Conservation (phyloP, 2,329 filamentous ascomycete genomes). For the Macrophomina pseudophaseolina region DNA sequence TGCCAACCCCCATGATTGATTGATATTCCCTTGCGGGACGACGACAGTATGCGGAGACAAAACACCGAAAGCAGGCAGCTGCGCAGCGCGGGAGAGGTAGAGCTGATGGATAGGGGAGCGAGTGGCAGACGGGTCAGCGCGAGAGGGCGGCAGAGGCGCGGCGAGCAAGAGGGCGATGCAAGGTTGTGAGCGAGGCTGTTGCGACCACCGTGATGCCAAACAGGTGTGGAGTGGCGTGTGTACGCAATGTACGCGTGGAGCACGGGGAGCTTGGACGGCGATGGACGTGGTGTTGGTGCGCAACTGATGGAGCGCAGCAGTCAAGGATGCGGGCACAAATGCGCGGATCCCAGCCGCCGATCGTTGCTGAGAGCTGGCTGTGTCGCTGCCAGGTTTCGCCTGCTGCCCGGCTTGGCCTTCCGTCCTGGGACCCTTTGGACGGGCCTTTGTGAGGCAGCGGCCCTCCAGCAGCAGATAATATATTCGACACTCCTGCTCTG, state of each 20-base stretch:
- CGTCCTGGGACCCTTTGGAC: not conserved
- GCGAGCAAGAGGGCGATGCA: not conserved
- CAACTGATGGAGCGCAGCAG: constrained; percentile 19
- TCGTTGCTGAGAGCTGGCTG: not conserved
- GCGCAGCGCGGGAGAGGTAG: not conserved
- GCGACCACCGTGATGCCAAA: not conserved
- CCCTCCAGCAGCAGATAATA: not conserved
- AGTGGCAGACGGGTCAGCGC: constrained; percentile 7
- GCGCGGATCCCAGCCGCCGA: constrained; percentile 18
- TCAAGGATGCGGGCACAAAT: constrained; percentile 20
- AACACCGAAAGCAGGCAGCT: not conserved
- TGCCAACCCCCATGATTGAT: constrained; percentile 18
- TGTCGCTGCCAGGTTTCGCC: constrained; percentile 22
- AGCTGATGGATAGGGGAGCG: constrained; percentile 16
- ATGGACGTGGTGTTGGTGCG: constrained; percentile 23
- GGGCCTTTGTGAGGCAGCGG: not conserved
- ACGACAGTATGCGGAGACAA: not conserved
- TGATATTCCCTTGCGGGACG: constrained; percentile 8
- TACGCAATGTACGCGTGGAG: constrained; percentile 21
- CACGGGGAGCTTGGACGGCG: constrained; percentile 20
- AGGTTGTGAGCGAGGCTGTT: not conserved
- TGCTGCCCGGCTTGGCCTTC: not conserved
- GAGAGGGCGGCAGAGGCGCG: not conserved
- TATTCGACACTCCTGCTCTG: not conserved
- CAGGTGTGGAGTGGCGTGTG: not conserved